Conservation (phyloP, 169 alveolate genomes). For the Eimeria maxima region DNA sequence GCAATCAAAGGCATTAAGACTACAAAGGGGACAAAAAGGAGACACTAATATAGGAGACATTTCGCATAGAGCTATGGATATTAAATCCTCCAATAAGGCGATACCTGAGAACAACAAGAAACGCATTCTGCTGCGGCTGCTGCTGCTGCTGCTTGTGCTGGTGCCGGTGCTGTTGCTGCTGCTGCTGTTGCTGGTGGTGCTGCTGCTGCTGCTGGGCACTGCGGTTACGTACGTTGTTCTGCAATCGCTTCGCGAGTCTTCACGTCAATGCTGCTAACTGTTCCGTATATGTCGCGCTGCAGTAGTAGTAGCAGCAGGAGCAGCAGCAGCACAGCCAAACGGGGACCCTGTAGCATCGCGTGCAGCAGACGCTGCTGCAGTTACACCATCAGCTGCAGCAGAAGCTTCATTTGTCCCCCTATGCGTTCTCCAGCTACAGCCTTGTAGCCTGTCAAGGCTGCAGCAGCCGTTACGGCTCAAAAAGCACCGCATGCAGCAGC, state of each 20-base stretch:
- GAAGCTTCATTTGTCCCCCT: not conserved
- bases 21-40: not conserved
- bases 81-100: too few species aligned
- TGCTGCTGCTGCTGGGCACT: not conserved
- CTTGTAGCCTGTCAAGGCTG: not conserved
- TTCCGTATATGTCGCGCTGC: conserved; percentile 39
- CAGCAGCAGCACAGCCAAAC: not conserved
- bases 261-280: not conserved
- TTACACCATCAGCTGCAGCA: not conserved
- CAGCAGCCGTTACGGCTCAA: not conserved
- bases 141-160: not conserved
- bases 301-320: not conserved
- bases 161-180: too few species aligned
- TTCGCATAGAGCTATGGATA: too few species aligned
- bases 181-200: not conserved
- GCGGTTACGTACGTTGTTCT: not conserved
- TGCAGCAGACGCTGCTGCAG: too few species aligned
- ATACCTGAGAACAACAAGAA: too few species aligned
- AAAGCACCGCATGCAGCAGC: too few species aligned
- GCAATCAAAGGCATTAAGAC: not conserved
- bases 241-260: conserved; percentile 21
- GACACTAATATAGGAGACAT: not conserved
- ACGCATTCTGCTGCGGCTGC: not conserved
- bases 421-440: not conserved
- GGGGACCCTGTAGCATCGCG: too few species aligned